Percentiles rank a stretch among this genome's conserved stretches.
Evolutionary conservation across 148 eudicot species (phyloP).

Genomic region (Rhododendron molle): DNA sequence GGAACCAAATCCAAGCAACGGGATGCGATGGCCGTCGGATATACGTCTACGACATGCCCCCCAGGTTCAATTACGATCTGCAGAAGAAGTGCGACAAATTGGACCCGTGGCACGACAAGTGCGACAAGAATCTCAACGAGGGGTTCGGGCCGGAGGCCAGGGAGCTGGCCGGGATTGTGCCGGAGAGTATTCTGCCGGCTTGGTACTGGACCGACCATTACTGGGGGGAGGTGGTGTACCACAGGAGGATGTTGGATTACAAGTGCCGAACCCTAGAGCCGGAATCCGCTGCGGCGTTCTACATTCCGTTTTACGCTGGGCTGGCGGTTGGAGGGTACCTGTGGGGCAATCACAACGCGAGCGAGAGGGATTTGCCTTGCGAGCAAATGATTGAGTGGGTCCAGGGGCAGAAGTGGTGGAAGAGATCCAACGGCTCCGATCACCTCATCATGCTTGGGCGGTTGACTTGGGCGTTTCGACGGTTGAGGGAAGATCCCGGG

Average conservation of each 20-base stretch:
- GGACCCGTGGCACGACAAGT: conserved; percentile 52
- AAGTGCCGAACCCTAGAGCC: conserved; percentile 56
- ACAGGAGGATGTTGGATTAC: conserved; percentile 46
- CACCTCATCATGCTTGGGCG: conserved; percentile 58
- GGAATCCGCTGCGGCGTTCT: conserved; percentile 56
- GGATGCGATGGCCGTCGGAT: conserved; percentile 42
- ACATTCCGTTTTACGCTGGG: conserved; percentile 85
- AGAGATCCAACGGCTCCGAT: conserved; percentile 49
- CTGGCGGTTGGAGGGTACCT: conserved; percentile 50
- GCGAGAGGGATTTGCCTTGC: conserved; percentile 49
- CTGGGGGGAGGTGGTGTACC: conserved; percentile 54
- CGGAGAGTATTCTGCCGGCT: conserved; percentile 23
- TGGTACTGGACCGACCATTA: conserved; percentile 84
- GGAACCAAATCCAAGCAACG: neutral
- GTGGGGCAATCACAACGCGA: conserved; percentile 30
- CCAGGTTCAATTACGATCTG: conserved; percentile 45
- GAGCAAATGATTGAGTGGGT: conserved; percentile 47
- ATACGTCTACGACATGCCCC: conserved; percentile 64
- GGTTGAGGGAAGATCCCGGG: conserved; percentile 16
- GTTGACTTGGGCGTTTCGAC: conserved; percentile 66
- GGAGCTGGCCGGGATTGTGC: conserved; percentile 26
- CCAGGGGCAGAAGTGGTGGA: conserved; percentile 30
- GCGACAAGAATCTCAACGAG: conserved; percentile 45
- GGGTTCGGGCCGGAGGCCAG: conserved; percentile 52
- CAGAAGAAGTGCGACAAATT: conserved; percentile 44